Evolutionary conservation across 805 yeast species (phyloP), one percentile per base, ranked within the genome.

Genomic region (Henningerozyma blattae): DNA sequence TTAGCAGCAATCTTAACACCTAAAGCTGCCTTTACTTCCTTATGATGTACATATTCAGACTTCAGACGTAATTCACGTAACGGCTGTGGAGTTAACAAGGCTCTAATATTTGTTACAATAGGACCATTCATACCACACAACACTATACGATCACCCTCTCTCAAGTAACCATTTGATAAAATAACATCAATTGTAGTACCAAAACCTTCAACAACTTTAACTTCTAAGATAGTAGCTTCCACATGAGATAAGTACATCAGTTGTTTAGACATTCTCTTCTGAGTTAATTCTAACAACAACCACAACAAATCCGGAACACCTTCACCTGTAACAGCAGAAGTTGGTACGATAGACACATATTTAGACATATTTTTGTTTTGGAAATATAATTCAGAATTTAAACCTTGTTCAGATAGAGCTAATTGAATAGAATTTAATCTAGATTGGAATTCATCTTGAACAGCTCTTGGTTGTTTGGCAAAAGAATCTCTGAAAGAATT

Each of bases 261-360:
- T 68, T 89, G 96, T 61, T 87, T 87, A 44, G 95, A 83, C 99
- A 91, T 91, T 68, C 98, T 81, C 77, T 84, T 82, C 65, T 91
- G 97, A 13, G 98, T 91, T 52, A 91, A 73, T 62, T 91, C 97
- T 50, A 91, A 71, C 54, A 91, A 68, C 60, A 91, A 72, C 89
- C 95, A 86, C 54, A 91, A 74, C 65, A 91, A 71, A 75, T 91
- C 99, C 33, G 99, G 98, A 49, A 91, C 93, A 82, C 99, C 99
- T 65, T 91, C 99, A 60, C 99, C 99, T 12, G 96, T 87, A 30
- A 87, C 93, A 36, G 99, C 99, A 42, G 97, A 89, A 15, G 99
- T 91, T 48, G 99, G 98, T 30, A 91, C 95, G 50, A 91, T 81
- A 25, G 96, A 86, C 36, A 91, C 98, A 53, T 78, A 85, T 59